Conservation (phyloP, 345 rosid genomes). For the Ailanthus altissimus region DNA sequence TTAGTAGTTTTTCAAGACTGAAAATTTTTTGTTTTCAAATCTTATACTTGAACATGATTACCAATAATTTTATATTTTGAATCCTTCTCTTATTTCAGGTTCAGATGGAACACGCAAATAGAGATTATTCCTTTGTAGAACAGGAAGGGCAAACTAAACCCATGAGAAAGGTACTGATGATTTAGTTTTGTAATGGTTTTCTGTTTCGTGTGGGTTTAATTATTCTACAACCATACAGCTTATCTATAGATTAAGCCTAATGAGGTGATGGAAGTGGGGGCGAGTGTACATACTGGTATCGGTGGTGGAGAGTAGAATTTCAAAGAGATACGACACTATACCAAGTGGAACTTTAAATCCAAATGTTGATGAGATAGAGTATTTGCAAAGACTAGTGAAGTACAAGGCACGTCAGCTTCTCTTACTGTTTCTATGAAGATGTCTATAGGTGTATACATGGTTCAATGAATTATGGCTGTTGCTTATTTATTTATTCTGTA, state of each 20-base stretch:
- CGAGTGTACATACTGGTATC: constrained; percentile 70
- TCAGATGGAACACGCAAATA: constrained; percentile 45
- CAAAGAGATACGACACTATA: constrained; percentile 78
- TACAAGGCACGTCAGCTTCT: constrained; percentile 55
- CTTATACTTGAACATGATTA: background rate
- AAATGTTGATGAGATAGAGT: constrained; percentile 87
- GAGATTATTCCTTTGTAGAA: constrained; percentile 20
- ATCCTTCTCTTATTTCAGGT: constrained; percentile 42
- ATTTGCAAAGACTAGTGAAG: constrained; percentile 87
- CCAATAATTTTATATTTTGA: background rate
- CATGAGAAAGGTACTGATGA: constrained; percentile 54
- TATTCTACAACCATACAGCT: constrained; percentile 39
- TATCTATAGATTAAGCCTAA: constrained; percentile 62
- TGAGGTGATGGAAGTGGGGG: constrained; percentile 71
- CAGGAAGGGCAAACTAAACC: constrained; percentile 34
- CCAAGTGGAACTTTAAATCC: constrained; percentile 91
- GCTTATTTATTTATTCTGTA: background rate
- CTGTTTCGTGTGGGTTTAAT: constrained; percentile 30
- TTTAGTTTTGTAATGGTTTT: background rate
- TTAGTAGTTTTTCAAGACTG: background rate
- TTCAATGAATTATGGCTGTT: background rate
- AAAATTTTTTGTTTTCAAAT: background rate
- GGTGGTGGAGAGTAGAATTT: constrained; percentile 63
- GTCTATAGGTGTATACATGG: background rate
- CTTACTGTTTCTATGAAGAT: background rate